Percentiles rank a stretch among this genome's conserved stretches.
Conservation (phyloP, 75 land plant species). For the Selaginella moellendorffii region DNA sequence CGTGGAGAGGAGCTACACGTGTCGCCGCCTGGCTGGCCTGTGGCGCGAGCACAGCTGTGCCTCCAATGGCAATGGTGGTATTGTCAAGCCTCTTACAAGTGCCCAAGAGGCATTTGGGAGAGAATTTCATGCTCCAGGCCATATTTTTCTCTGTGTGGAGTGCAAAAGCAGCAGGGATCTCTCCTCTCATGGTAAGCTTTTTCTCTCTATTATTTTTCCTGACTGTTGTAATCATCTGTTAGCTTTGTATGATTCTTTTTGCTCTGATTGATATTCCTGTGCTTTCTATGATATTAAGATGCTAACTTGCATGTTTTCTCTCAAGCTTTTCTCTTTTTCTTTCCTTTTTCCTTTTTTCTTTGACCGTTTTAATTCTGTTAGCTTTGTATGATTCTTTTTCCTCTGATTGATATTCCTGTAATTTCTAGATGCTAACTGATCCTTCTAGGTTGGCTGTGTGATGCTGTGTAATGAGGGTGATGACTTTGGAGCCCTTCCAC, state of each 20-base stretch:
- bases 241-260: too few species aligned
- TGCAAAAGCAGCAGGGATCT: slow-evolving; percentile 12
- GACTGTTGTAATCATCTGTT: background rate
- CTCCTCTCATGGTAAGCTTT: slow-evolving; percentile 13
- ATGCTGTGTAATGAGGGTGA: slow-evolving; percentile 18
- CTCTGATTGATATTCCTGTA: background rate
- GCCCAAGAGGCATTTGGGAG: slow-evolving; percentile 9
- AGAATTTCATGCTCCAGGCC: slow-evolving; percentile 21
- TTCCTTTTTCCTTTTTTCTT: too few species aligned
- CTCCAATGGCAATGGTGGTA: background rate
- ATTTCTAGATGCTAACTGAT: background rate
- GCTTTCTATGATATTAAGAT: too few species aligned
- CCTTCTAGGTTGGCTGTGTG: slow-evolving; percentile 14
- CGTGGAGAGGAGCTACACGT: slow-evolving; percentile 16
- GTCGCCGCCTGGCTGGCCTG: slow-evolving; percentile 14
- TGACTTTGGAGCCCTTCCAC: slow-evolving; percentile 16
- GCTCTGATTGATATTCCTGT: too few species aligned
- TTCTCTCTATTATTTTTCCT: background rate
- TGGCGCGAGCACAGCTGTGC: background rate
- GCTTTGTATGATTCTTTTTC: too few species aligned
- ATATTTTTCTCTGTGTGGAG: slow-evolving; percentile 15
- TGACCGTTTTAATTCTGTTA: too few species aligned
- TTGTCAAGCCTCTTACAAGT: too few species aligned
- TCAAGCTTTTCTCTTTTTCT: too few species aligned
- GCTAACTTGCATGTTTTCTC: too few species aligned